Evolutionary conservation across 192 early-diverging fungal species (phyloP), one percentile per base, ranked within the genome.

Genomic region (Coemansia sp.): DNA sequence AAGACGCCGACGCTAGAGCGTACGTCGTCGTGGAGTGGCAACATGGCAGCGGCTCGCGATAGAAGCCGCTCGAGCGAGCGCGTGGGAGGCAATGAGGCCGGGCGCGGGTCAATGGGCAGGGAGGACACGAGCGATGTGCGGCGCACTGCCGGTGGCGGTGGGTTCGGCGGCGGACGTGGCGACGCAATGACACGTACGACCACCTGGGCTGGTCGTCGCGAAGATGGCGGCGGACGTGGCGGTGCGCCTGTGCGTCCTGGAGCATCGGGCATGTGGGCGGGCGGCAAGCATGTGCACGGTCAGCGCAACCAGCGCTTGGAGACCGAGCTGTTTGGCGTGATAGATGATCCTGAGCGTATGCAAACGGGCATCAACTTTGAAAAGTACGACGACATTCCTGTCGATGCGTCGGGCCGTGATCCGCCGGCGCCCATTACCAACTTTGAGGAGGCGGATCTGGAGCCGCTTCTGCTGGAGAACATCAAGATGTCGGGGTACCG

Each of bases 341-440:
- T 86, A 42, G 92, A 97, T 44, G 92, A 94, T 68, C 86, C 88
- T 80, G 89, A 91, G 64, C 88, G 89, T 64, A 90, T 90, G 82
- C 87, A 89, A 71, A 94, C 93, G 63, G 97, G 97, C 65, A 98
- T 98, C 80, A 98, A 98, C 90, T 98, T 98, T 90, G 94, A 96
- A 70, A 97, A 96, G 83, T 98, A 98, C 85, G 96, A 98, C 70
- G 94, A 98, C 83, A 98, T 98, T 46, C 97, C 97, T 15, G 96
- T 97, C 57, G 95, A 98, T 72, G 94, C 93, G 24, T 90, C 90
- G 11, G 93, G 93, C 33, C 84, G 87, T 47, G 80, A 90, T 46
- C 85, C 88, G 38, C 92, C 92, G 20, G 86, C 89, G 71, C 85
- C 89, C 11, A 88, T 94, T 36, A 78, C 76, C 52, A 74, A 68